phyloP scores from a whole-genome alignment of 2,329 filamentous ascomycete species.

The Pseudogymnoascus sp. region DNA sequence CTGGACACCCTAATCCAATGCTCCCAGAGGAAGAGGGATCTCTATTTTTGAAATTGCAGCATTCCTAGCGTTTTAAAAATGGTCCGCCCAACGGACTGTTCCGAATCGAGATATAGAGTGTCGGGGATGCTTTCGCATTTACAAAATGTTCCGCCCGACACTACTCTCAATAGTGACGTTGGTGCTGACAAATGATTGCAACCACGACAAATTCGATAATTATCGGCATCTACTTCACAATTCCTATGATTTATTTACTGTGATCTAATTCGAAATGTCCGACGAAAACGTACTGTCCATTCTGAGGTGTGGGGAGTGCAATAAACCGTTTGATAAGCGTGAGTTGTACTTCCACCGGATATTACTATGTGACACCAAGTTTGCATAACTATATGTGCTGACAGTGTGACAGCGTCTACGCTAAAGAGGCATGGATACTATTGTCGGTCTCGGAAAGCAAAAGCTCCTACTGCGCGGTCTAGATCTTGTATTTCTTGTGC shows the following conservation, averaged over 20 bases:
- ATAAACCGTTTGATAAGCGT: slow-evolving; percentile 36
- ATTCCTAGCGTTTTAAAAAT: neutral
- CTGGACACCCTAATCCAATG: slow-evolving; percentile 5
- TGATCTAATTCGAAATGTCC: slow-evolving; percentile 21
- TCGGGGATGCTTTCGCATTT: slow-evolving; percentile 13
- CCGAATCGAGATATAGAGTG: slow-evolving; percentile 9
- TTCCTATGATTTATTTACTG: slow-evolving; percentile 10
- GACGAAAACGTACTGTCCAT: slow-evolving; percentile 23
- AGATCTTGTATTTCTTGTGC: slow-evolving; percentile 33
- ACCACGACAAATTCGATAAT: slow-evolving; percentile 14
- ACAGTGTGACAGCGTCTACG: slow-evolving; percentile 28
- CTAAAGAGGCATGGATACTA: slow-evolving; percentile 38
- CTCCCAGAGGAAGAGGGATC: slow-evolving; percentile 10
- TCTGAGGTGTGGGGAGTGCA: slow-evolving; percentile 31
- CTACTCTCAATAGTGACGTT: slow-evolving; percentile 12
- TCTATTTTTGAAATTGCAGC: slow-evolving; percentile 9
- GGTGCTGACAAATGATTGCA: slow-evolving; percentile 19
- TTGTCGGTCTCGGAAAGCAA: slow-evolving; percentile 31
- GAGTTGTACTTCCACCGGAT: slow-evolving; percentile 17
- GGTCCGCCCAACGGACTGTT: neutral
- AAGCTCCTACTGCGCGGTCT: slow-evolving; percentile 18
- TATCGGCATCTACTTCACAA: slow-evolving; percentile 14
- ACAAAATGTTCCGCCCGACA: slow-evolving; percentile 23
- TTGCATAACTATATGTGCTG: slow-evolving; percentile 9
- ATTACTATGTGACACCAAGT: slow-evolving; percentile 10